Base-by-base conservation (phyloP, 192 early-diverging fungal species). In the Paraglomus occultum region DNA sequence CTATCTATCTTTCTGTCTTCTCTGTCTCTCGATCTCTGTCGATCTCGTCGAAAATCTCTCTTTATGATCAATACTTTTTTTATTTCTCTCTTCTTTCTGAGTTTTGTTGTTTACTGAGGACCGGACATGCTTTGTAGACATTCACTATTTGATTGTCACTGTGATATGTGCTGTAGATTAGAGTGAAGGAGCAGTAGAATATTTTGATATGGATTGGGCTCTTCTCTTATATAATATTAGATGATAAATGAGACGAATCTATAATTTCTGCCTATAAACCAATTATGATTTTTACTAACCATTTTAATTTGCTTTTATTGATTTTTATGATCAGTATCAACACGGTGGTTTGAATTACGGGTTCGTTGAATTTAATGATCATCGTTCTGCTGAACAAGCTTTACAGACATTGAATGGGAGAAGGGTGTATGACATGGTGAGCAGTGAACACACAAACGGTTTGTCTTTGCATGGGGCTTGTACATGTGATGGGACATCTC, bases 341-440 rank as follows among this genome's bases (percentile, higher is more conserved):
- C 85, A 88, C 54, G 85, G 83, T 52, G 89, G 87, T 14, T 76
- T 93, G 64, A 92, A 92, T 81, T 96, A 92, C 79, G 94, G 92
- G 12, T 96, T 96, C 79, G 90, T 96, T 57, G 92, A 93, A 74
- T 92, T 86, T 82, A 75, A 75, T 62, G 88, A 89, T 49, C 87
- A 87, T 73, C 77, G 82, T 64, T 74, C 83, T 47, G 94, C 94
- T 46, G 88, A 91, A 20, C 57, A 74, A 49, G 93, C 92, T 43
- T 76, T 93, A 20, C 80, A 88, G 67, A 70, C 55, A 20, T 76
- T 94, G 66, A 93, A 96, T 71, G 91, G 92, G 10, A 83, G 79
- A 60, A 82, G 79, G 46, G 73, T 92, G 8, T 84, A 84, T 71
- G 82, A 82, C 43, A 74, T 78, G 64, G 91, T 91, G 77, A 67